phyloP scores from a whole-genome alignment of 257 asterid genomes.

The Nicotiana sylvestris region DNA sequence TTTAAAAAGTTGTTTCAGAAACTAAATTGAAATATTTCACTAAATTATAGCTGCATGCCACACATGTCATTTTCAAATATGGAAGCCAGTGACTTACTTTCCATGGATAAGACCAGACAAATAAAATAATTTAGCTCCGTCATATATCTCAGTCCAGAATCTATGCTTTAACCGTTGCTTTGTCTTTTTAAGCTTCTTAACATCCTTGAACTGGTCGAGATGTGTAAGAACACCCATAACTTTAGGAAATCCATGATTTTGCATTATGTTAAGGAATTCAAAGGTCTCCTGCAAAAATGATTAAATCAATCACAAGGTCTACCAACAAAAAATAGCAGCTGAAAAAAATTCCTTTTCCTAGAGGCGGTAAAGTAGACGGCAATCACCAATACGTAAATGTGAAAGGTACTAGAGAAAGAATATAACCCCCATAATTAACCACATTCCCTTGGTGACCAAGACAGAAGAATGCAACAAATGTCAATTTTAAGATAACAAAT shows the following conservation, averaged over 20 bases:
- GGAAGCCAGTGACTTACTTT: conserved; percentile 51
- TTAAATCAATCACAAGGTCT: conserved; percentile 7
- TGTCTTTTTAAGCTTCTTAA: conserved; percentile 87
- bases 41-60: background rate
- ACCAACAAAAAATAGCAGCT: background rate
- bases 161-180: conserved; percentile 96
- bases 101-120: conserved; percentile 97
- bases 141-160: conserved; percentile 98
- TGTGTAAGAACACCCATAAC: conserved; percentile 99
- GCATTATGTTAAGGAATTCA: conserved; percentile 93
- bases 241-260: conserved; percentile 96
- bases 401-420: background rate
- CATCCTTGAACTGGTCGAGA: conserved; percentile 94
- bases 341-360: background rate
- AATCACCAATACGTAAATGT: background rate
- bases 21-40: background rate
- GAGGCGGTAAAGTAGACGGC: background rate
- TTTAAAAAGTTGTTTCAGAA: conserved; percentile 21
- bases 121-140: conserved; percentile 93
- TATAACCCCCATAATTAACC: background rate
- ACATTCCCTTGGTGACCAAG: background rate
- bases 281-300: conserved; percentile 71
- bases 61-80: background rate
- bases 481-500: background rate
- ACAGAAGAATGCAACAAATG: background rate